phyloP scores from a whole-genome alignment of 176 grass and related monocot species.

The Paspalum vaginatum region DNA sequence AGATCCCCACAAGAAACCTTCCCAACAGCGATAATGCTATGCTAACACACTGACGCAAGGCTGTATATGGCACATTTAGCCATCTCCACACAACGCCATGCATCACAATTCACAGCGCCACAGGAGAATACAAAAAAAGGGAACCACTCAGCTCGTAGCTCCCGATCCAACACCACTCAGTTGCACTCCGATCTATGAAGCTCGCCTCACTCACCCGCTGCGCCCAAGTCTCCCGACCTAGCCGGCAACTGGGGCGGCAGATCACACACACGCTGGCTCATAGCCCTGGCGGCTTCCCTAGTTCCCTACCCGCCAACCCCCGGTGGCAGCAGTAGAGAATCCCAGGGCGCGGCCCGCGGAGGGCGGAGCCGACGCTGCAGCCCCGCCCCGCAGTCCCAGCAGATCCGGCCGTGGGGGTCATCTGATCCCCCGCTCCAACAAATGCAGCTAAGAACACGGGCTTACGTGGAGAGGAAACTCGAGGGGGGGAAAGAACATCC shows the following conservation, averaged over 20 bases:
- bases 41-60: no score
- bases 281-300: no score
- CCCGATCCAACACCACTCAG: not conserved
- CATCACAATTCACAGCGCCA: not conserved
- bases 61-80: not conserved
- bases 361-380: not conserved
- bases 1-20: no score
- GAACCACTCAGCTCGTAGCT: not conserved
- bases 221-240: not conserved
- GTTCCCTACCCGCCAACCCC: no score
- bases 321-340: no score
- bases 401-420: not conserved
- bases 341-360: not conserved
- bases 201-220: not conserved
- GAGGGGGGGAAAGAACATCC: no score
- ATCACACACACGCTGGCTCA: no score
- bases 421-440: not conserved
- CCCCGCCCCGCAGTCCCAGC: not conserved
- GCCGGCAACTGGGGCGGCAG: not conserved
- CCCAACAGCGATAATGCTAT: no score
- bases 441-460: slow-evolving; percentile 1
- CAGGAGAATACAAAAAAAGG: not conserved
- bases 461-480: no score
- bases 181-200: not conserved
- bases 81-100: not conserved